phyloP scores from a whole-genome alignment of 169 alveolate genomes.

The Cytauxzoon felis region DNA sequence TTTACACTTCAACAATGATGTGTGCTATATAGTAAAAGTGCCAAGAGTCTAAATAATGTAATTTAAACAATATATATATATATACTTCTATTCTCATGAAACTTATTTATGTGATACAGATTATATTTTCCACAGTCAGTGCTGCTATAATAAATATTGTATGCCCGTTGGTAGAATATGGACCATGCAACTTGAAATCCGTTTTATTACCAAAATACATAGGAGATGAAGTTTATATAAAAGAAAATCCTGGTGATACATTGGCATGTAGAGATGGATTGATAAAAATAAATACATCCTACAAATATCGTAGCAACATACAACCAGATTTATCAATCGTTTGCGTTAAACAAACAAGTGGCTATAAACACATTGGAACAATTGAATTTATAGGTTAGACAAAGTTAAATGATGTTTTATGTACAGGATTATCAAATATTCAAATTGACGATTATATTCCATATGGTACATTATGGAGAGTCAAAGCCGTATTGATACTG shows the following conservation, averaged over 20 bases:
- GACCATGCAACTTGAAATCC: slow-evolving; percentile 12
- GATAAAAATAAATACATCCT: background rate
- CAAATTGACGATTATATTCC: background rate
- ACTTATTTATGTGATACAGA: no score
- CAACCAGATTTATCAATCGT: background rate
- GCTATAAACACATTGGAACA: background rate
- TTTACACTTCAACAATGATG: no score
- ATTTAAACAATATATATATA: no score
- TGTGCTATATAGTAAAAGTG: no score
- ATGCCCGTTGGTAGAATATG: slow-evolving; percentile 7
- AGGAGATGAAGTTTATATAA: background rate
- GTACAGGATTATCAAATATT: background rate
- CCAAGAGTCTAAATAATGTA: no score
- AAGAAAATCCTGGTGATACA: background rate
- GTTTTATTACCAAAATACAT: background rate
- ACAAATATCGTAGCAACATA: background rate
- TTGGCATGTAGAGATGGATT: background rate
- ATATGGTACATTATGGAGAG: slow-evolving; percentile 8
- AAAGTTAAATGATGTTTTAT: background rate
- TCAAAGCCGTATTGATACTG: background rate
- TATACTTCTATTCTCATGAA: no score
- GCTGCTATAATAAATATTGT: background rate
- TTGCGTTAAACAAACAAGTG: background rate
- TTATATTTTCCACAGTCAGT: no score
- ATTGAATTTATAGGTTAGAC: slow-evolving; percentile 19